Evolutionary conservation across 2,329 filamentous ascomycete genomes (phyloP), one percentile per base, ranked within the genome.

Genomic region (Karstenula rhodostoma): DNA sequence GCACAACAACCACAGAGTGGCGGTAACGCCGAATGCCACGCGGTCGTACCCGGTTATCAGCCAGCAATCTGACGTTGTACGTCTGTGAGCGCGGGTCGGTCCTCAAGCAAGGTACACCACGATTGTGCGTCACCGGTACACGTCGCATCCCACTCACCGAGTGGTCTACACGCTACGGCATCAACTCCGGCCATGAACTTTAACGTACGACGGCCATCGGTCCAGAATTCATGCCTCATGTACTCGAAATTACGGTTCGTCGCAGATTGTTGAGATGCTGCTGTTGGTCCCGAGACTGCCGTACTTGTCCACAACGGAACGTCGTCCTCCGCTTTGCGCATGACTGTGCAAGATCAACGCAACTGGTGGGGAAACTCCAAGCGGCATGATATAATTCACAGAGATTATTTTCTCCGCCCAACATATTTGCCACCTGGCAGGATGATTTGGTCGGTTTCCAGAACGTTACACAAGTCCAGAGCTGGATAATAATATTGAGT

Each of bases 11-110:
- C 49, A 64, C 53, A 52, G 47, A 58, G 12, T 7, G 51, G 22
- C 49, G 48, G 47, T 57, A 61, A 62, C 51, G 50, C 58, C 42
- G 48, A 40, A 56, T 42, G 40, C 59, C 56, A 59, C 44, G 52
- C 51, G 57, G 51, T 59, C 17, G 49, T 53, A 27, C 29, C 25
- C 35, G 46, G 23, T 19, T 32, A n/a, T 17, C 27, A 49, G 22
- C 10, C 29, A 43, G 23, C 43, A 40, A 48, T 40, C 19, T 25
- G 50, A 25, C 35, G 23, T 61, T 47, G 56, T 40, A 48, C 54
- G 32, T 42, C 46, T 53, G 43, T 22, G 44, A 53, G 29, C 42
- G 51, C 19, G 49, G 44, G 53, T n/a, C 44, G 5, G 44, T 29
- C 29, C 23, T 52, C 23, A 27, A 40, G 52, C 42, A 47, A 4